Evolutionary conservation across 805 yeast genomes (phyloP).

Genomic region (Pachysolen tannophilus): DNA sequence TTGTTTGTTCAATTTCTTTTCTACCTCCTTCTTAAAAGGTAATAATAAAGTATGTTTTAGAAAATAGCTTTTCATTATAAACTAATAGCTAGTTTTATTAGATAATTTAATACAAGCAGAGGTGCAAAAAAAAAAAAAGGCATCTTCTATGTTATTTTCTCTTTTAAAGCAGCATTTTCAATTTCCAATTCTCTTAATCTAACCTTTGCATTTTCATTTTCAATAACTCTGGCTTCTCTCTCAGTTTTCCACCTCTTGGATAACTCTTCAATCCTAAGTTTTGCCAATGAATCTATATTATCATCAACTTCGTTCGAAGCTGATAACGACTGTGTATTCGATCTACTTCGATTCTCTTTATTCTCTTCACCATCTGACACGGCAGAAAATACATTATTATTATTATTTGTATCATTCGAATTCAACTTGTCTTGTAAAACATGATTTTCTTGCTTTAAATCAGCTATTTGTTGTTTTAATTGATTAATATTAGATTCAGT

Average conservation of each 20-base stretch:
- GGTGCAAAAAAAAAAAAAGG: no score
- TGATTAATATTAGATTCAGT: background rate
- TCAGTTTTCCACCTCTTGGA: conserved; percentile 63
- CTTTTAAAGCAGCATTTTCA: conserved; percentile 39
- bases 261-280: conserved; percentile 51
- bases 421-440: background rate
- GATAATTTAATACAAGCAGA: no score
- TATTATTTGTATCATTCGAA: conserved; percentile 1
- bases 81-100: no score
- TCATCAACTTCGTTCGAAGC: no score
- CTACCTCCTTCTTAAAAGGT: no score
- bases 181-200: conserved; percentile 45
- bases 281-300: conserved; percentile 26
- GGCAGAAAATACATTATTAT: conserved; percentile 3
- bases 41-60: no score
- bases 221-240: conserved; percentile 59
- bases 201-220: conserved; percentile 44
- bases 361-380: conserved; percentile 1
- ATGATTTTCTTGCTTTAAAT: background rate
- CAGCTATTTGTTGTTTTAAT: conserved; percentile 3
- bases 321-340: no score
- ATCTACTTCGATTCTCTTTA: background rate
- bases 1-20: no score
- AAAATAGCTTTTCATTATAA: no score
- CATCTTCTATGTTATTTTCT: conserved; percentile 14